phyloP scores from a whole-genome alignment of 2,329 filamentous ascomycete species.

The Colletotrichum sojae region DNA sequence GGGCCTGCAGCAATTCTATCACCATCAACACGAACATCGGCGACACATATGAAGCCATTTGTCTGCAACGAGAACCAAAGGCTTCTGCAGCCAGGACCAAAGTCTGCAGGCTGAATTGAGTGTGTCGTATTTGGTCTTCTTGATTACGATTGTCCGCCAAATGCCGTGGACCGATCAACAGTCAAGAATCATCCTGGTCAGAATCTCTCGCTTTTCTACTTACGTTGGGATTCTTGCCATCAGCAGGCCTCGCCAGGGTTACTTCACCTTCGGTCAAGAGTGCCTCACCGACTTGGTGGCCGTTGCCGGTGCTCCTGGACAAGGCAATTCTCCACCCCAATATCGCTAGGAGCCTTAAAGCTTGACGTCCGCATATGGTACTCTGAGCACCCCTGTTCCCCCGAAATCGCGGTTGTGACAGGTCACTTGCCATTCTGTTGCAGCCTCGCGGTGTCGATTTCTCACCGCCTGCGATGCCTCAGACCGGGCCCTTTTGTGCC shows the following conservation, averaged over 20 bases:
- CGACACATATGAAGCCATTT: too few relatives aligned
- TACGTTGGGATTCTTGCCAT: not conserved
- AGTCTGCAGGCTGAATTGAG: too few relatives aligned
- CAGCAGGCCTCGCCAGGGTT: not conserved
- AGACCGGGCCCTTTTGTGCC: not conserved
- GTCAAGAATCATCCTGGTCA: too few relatives aligned
- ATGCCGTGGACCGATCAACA: too few relatives aligned
- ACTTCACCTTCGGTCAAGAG: constrained; percentile 30
- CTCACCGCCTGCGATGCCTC: constrained; percentile 33
- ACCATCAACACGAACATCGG: too few relatives aligned
- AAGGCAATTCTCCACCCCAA: constrained; percentile 31
- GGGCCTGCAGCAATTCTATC: too few relatives aligned
- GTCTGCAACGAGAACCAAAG: too few relatives aligned
- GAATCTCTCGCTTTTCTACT: too few relatives aligned
- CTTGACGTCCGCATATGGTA: constrained; percentile 20
- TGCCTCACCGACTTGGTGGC: constrained; percentile 27
- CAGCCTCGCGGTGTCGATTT: constrained; percentile 34
- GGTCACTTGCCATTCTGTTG: constrained; percentile 29
- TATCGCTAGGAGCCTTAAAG: constrained; percentile 38
- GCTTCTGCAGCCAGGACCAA: too few relatives aligned
- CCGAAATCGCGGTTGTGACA: constrained; percentile 30
- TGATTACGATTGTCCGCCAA: too few relatives aligned
- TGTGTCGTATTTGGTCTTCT: too few relatives aligned
- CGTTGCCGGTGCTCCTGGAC: not conserved
- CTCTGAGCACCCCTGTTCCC: constrained; percentile 12